Evolutionary conservation across 192 early-diverging fungal genomes (phyloP).

Genomic region (Entomortierella lignicola): DNA sequence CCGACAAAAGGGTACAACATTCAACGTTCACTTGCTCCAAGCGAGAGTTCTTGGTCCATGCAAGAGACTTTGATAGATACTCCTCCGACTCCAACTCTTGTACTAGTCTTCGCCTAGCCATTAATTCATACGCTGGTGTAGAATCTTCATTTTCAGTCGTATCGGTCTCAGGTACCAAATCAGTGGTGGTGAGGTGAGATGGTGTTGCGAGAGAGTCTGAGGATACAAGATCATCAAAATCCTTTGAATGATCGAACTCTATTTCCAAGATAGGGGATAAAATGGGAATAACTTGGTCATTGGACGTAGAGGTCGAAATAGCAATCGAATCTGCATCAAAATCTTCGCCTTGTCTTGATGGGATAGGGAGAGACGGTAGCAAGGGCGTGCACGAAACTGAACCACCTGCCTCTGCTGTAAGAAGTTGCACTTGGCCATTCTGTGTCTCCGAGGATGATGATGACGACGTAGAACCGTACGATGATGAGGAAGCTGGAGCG

Average conservation of each 20-base stretch:
- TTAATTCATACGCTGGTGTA: background rate
- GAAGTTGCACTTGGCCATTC: constrained; percentile 9
- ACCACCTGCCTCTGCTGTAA: constrained; percentile 1
- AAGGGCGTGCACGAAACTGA: constrained; percentile 8
- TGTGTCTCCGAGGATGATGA: constrained; percentile 14
- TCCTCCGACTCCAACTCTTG: background rate
- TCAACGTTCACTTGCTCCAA: constrained; percentile 49
- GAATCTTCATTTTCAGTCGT: too few species aligned
- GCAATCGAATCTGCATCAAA: background rate
- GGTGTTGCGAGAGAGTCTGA: background rate
- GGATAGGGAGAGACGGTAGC: constrained; percentile 40
- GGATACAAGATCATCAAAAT: background rate
- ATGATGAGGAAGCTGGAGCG: background rate
- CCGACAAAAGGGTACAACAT: constrained; percentile 27
- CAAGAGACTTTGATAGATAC: background rate
- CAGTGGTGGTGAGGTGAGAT: background rate
- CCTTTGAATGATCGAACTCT: too few species aligned
- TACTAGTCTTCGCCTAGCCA: background rate
- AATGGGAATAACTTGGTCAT: background rate
- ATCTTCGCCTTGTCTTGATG: constrained; percentile 17
- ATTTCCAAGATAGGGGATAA: background rate
- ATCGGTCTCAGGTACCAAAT: too few species aligned
- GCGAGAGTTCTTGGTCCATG: constrained; percentile 29
- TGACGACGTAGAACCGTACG: constrained; percentile 14
- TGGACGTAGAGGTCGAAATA: background rate